Evolutionary conservation across 208 protist species (phyloP).

Genomic region (Trypanosoma mega): DNA sequence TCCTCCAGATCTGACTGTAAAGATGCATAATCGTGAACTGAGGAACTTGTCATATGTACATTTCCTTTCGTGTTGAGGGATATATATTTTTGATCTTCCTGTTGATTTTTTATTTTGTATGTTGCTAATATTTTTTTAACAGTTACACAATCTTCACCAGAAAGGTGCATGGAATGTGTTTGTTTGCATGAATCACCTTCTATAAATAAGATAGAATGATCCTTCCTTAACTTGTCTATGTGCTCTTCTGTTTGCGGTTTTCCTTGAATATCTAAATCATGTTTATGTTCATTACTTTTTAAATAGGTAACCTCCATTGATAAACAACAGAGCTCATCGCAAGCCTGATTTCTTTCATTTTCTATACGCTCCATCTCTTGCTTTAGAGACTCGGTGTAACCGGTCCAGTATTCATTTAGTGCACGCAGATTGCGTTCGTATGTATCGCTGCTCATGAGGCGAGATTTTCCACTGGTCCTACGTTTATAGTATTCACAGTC

Average conservation of each 20-base stretch:
- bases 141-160: no score
- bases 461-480: not conserved
- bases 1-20: no score
- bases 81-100: no score
- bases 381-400: conserved; percentile 7
- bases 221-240: not conserved
- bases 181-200: not conserved
- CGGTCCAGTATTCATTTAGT: conserved; percentile 16
- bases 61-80: no score
- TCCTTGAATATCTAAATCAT: not conserved
- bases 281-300: not conserved
- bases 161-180: no score
- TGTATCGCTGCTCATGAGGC: not conserved
- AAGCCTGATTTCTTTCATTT: conserved; percentile 8
- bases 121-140: no score
- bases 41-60: no score
- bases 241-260: not conserved
- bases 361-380: conserved; percentile 2
- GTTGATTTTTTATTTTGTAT: no score
- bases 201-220: not conserved
- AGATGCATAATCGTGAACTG: no score
- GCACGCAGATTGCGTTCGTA: conserved; percentile 4
- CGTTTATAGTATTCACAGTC: conserved; percentile 13
- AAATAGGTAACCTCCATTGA: not conserved
- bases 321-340: conserved; percentile 1